These are phyloP conservation scores for Glomus cerebriforme DNA, from an alignment of 192 early-diverging fungal species.

Conservation along the genomic window DNA sequence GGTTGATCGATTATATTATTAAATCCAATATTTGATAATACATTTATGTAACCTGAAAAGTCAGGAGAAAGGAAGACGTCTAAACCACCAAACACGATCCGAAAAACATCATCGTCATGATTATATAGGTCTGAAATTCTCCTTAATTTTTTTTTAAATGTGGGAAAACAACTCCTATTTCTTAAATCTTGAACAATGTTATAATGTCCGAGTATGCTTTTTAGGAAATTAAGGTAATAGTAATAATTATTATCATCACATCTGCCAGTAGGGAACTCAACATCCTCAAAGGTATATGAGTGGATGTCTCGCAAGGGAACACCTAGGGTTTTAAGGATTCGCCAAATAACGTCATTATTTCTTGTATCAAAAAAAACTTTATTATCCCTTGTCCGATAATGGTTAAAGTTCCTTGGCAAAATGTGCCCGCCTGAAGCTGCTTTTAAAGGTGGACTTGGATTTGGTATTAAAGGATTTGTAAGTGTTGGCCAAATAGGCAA, in stretches of 20 bases:
- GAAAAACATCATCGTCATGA: neutral
- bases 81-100: neutral
- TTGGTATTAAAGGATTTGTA: neutral
- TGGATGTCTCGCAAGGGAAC: neutral
- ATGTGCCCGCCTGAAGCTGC: neutral
- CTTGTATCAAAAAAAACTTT: neutral
- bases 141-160: neutral
- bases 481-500: constrained; percentile 3
- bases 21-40: constrained; percentile 1
- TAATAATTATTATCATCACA: too few relatives aligned
- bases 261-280: neutral
- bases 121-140: neutral
- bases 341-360: too few relatives aligned
- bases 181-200: neutral
- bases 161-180: neutral
- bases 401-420: neutral
- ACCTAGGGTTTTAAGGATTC: neutral
- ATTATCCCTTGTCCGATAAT: neutral
- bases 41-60: neutral
- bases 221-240: neutral
- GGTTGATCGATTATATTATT: neutral
- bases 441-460: neutral
- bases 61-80: neutral
- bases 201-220: neutral
- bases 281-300: neutral